These are phyloP conservation scores for Pythium guiyangense DNA, from an alignment of 352 stramenopile species.

Conservation along the genomic window DNA sequence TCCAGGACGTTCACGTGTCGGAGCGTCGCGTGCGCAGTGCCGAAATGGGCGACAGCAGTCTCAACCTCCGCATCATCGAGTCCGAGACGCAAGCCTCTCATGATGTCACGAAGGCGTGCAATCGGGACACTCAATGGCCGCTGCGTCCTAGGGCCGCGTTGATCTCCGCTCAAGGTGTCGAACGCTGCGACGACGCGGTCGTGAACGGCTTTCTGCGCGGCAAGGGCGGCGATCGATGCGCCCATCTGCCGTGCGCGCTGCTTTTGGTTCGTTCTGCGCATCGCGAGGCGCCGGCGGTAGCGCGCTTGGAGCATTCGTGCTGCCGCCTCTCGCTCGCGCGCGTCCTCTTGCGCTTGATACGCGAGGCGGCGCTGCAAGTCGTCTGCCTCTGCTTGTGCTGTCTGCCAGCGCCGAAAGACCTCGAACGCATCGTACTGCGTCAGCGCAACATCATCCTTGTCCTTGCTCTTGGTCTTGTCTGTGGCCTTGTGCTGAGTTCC, in stretches of 20 bases:
- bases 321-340: conserved; percentile 20
- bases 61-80: conserved; percentile 28
- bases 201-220: conserved; percentile 41
- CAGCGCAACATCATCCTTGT: conserved; percentile 7
- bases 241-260: conserved; percentile 47
- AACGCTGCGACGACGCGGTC: conserved; percentile 41
- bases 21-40: conserved; percentile 26
- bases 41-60: conserved; percentile 26
- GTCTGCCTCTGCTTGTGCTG: conserved; percentile 44
- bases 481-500: too few relatives aligned
- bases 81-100: conserved; percentile 27
- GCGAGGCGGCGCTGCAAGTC: conserved; percentile 25
- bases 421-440: conserved; percentile 57
- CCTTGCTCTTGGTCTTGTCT: too few relatives aligned
- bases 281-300: conserved; percentile 50
- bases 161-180: conserved; percentile 21
- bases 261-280: conserved; percentile 39
- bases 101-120: conserved; percentile 33
- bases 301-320: conserved; percentile 62
- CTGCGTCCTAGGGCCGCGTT: too few relatives aligned
- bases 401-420: conserved; percentile 67
- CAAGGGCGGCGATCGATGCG: conserved; percentile 38
- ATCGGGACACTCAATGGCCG: conserved; percentile 34
- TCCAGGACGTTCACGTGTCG: conserved; percentile 63
- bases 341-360: conserved; percentile 26